Evolutionary conservation across 805 yeast genomes (phyloP), one percentile per base, ranked within the genome.

Genomic region (Starmerella bombicola): DNA sequence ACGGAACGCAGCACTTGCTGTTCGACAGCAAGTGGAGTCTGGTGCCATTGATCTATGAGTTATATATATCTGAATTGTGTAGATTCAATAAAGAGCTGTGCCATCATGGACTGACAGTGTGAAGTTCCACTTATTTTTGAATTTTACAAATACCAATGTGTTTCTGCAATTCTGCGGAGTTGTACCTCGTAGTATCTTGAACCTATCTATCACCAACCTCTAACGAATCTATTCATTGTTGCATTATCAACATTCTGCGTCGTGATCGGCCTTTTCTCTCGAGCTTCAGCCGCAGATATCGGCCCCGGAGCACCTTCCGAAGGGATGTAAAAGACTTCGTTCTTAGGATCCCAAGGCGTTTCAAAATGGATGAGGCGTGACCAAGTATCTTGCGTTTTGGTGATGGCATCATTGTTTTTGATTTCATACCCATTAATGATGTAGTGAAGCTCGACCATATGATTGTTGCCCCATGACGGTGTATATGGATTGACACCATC

Each of bases 371-470:
- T 49, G 36, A 51, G 53, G 12, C 41, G 21, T 22, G 49, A 44
- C 58, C 60, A 55, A 10, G 49, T 38, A 19, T 46, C 40, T 38
- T 59, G 63, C 22, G 54, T 42, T 20, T 40, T 41, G 12, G 39
- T 40, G 7, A 52, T 42, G 24, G 55, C 45, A 9, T 19, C 40
- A 17, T 38, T 40, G 33, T 42, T 45, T 9, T 24, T 24, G 28
- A 53, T 39, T 26, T 40, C 41, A 45, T 55, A 60, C 15, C 56
- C 54, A 35, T 50, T 48, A 28, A 59, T 46, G 35, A 55, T 37
- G 42, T 53, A 59, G 19, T 58, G 45, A 7, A 59, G 55, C 38
- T 59, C 64, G 6, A 59, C 64, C 50, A 58, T 58, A 35, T 59
- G 64, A 38, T 56, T 54, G 25, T 57, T 57, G 18, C 58, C 60